These are phyloP conservation scores for Saccharomyces mikatae DNA, from an alignment of 805 yeast species.

Conservation along the genomic window DNA sequence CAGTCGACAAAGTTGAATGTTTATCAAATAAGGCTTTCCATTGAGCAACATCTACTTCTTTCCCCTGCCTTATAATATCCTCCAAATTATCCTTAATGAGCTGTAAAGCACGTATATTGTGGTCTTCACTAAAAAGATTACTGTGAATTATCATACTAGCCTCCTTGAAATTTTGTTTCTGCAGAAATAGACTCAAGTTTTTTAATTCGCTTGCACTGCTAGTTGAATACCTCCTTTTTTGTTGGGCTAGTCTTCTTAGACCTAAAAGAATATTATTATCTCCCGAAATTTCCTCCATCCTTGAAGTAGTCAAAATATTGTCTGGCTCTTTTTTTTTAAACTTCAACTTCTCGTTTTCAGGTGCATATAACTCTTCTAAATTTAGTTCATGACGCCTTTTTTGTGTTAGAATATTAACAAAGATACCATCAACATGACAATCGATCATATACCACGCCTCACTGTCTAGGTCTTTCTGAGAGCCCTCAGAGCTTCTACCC, in stretches of 20 bases:
- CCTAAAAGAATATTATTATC: constrained; percentile 25
- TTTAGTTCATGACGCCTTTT: constrained; percentile 61
- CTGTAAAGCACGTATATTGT: background rate
- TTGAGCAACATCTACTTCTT: constrained; percentile 1
- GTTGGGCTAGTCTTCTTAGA: constrained; percentile 22
- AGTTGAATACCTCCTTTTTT: constrained; percentile 24
- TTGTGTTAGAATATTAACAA: constrained; percentile 64
- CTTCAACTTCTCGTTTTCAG: constrained; percentile 32
- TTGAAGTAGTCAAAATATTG: background rate
- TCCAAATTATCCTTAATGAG: background rate
- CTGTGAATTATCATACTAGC: constrained; percentile 3
- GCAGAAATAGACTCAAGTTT: background rate
- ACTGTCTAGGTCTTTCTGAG: constrained; percentile 49
- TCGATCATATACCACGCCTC: constrained; percentile 84
- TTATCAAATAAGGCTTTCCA: constrained; percentile 16
- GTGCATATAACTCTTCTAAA: constrained; percentile 62
- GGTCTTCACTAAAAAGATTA: background rate
- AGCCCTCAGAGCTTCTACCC: constrained; percentile 43
- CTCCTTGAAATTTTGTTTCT: constrained; percentile 7
- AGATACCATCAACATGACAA: constrained; percentile 52
- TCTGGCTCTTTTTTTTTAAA: constrained; percentile 3
- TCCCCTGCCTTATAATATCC: background rate
- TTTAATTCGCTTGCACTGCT: background rate
- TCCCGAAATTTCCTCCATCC: constrained; percentile 2
- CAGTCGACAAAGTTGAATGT: constrained; percentile 8